phyloP scores from a whole-genome alignment of 2,329 filamentous ascomycete species.

The Cytospora schulzeri region DNA sequence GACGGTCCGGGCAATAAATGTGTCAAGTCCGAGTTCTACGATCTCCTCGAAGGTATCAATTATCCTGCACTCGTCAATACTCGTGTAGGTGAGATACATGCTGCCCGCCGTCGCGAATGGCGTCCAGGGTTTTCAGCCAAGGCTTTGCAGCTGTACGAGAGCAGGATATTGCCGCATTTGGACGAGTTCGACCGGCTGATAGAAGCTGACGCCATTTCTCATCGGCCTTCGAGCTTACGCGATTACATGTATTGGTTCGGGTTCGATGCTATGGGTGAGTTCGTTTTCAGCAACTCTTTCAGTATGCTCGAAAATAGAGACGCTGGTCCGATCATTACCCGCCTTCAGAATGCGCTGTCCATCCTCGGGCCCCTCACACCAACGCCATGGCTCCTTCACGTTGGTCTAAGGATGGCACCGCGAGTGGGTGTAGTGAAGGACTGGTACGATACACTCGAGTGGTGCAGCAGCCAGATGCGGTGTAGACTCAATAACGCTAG shows the following conservation, averaged over 20 bases:
- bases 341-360: slow-evolving; percentile 32
- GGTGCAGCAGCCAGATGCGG: not conserved
- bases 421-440: not conserved
- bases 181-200: slow-evolving; percentile 30
- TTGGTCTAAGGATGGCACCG: slow-evolving; percentile 20
- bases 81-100: not conserved
- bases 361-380: slow-evolving; percentile 37
- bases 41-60: slow-evolving; percentile 4
- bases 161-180: not conserved
- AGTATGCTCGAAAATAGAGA: slow-evolving; percentile 36
- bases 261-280: slow-evolving; percentile 41
- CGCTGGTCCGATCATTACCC: slow-evolving; percentile 35
- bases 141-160: not conserved
- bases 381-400: slow-evolving; percentile 33
- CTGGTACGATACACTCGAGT: not conserved
- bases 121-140: not conserved
- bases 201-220: slow-evolving; percentile 26
- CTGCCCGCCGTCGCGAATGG: not conserved
- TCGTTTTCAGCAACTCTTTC: slow-evolving; percentile 41
- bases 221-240: slow-evolving; percentile 27
- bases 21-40: slow-evolving; percentile 31
- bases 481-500: not conserved
- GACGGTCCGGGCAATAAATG: slow-evolving; percentile 29
- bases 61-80: not conserved
- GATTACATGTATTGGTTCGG: slow-evolving; percentile 36